Conservation (phyloP, 176 grass and related monocot species). For the Phoenix roebelenii region DNA sequence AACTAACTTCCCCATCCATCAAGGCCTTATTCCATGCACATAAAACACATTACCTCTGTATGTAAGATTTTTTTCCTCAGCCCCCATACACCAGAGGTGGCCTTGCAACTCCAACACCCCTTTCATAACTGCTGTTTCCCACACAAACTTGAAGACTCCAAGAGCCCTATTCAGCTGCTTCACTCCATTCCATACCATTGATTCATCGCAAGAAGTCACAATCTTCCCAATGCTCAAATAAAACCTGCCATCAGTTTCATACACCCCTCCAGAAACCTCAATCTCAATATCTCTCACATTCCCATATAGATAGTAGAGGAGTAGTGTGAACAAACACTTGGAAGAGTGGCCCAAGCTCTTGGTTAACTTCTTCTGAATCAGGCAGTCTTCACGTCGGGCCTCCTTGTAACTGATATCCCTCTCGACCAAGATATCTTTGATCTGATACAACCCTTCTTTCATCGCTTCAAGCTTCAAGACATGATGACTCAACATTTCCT, state of each 20-base stretch:
- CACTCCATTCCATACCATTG: conserved; percentile 27
- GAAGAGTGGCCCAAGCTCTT: conserved; percentile 69
- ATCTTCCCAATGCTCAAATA: conserved; percentile 34
- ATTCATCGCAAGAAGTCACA: conserved; percentile 25
- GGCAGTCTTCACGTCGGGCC: conserved; percentile 60
- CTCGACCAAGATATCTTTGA: conserved; percentile 56
- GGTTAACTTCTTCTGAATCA: conserved; percentile 60
- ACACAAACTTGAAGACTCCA: conserved; percentile 52
- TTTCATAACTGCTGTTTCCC: conserved; percentile 37
- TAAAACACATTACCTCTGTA: conserved; percentile 59
- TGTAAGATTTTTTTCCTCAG: conserved; percentile 39
- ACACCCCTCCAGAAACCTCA: conserved; percentile 26
- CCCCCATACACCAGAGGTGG: conserved; percentile 60
- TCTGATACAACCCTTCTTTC: conserved; percentile 73
- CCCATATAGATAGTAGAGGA: conserved; percentile 77
- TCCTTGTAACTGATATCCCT: conserved; percentile 59
- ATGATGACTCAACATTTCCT: conserved; percentile 27
- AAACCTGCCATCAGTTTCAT: conserved; percentile 26
- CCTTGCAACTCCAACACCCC: conserved; percentile 52
- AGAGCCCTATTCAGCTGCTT: conserved; percentile 55
- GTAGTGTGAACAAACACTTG: conserved; percentile 58
- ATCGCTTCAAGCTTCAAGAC: conserved; percentile 50
- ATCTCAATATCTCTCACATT: conserved; percentile 51
- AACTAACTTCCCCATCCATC: conserved; percentile 10
- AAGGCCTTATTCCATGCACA: conserved; percentile 40